phyloP scores from a whole-genome alignment of 1,139 yeast species.

The Kodamaea sp. region DNA sequence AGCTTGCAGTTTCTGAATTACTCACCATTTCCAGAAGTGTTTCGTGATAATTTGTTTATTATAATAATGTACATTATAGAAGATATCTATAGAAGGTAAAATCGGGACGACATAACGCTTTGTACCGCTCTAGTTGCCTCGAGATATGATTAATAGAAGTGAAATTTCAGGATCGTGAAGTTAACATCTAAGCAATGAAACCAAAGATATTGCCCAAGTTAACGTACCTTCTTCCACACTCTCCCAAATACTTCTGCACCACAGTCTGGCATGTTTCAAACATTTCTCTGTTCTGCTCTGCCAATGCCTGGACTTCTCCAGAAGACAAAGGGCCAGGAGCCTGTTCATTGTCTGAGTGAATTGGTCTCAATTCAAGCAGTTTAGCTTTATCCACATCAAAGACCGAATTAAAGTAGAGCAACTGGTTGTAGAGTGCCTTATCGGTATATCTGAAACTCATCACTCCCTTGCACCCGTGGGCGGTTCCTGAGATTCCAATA shows the following conservation, averaged over 20 bases:
- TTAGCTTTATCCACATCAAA: conserved; percentile 85
- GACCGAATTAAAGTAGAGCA: conserved; percentile 73
- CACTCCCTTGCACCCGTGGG: conserved; percentile 77
- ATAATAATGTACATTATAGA: too few species aligned
- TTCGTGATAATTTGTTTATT: too few species aligned
- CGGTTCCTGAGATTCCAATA: conserved; percentile 62
- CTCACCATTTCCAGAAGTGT: too few species aligned
- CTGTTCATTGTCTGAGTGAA: conserved; percentile 30
- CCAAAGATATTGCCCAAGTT: conserved; percentile 83
- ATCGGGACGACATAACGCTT: too few species aligned
- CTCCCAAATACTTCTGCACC: conserved; percentile 70
- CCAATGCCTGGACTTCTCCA: conserved; percentile 68
- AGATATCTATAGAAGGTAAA: too few species aligned
- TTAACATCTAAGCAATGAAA: conserved; percentile 29
- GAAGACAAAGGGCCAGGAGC: conserved; percentile 42
- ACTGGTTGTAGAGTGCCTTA: conserved; percentile 81
- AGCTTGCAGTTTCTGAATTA: too few species aligned
- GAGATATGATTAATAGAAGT: too few species aligned
- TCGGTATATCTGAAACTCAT: conserved; percentile 80
- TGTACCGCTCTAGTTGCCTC: too few species aligned
- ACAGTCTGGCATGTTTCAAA: conserved; percentile 63
- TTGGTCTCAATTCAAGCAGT: conserved; percentile 52
- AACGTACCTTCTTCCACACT: conserved; percentile 90
- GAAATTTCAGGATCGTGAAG: too few species aligned
- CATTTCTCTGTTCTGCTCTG: conserved; percentile 74